These are phyloP conservation scores for Phylloporus rhodoxanthus DNA, from an alignment of 768 basidiomycete genomes.

Conservation along the genomic window DNA sequence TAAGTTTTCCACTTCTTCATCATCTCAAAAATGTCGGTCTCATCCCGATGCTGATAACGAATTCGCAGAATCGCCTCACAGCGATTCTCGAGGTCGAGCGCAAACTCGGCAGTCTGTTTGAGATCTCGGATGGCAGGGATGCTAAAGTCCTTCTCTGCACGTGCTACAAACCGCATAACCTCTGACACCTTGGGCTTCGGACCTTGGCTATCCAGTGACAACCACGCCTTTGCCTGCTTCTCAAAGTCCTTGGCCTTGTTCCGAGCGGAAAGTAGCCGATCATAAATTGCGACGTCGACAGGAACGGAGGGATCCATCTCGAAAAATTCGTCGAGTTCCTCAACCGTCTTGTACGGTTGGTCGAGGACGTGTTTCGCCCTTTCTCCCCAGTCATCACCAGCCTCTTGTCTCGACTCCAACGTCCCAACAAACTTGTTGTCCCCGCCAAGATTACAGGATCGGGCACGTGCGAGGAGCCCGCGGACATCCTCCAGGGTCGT, in stretches of 20 bases:
- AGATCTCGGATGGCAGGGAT: constrained; percentile 62
- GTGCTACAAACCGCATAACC: constrained; percentile 59
- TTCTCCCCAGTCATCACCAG: constrained; percentile 75
- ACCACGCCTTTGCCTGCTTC: constrained; percentile 69
- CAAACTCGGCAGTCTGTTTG: constrained; percentile 67
- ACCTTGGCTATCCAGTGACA: constrained; percentile 50
- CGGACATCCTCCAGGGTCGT: constrained; percentile 76
- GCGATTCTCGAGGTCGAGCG: constrained; percentile 68
- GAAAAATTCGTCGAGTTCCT: constrained; percentile 69
- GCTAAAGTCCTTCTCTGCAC: constrained; percentile 72
- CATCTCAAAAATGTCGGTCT: constrained; percentile 62
- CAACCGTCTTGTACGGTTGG: constrained; percentile 67
- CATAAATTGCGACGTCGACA: constrained; percentile 60
- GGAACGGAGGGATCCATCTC: constrained; percentile 62
- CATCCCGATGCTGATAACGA: constrained; percentile 49
- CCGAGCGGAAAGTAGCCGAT: constrained; percentile 57
- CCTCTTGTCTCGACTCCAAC: constrained; percentile 56
- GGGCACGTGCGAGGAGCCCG: constrained; percentile 63
- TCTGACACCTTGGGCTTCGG: constrained; percentile 62
- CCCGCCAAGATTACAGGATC: constrained; percentile 54
- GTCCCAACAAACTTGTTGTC: constrained; percentile 62
- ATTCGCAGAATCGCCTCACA: constrained; percentile 71
- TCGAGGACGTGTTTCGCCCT: constrained; percentile 60
- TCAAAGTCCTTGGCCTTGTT: constrained; percentile 74
- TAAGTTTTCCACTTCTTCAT: constrained; percentile 72